phyloP scores from a whole-genome alignment of 441 rosid genomes.

The Aquilaria agallochum region DNA sequence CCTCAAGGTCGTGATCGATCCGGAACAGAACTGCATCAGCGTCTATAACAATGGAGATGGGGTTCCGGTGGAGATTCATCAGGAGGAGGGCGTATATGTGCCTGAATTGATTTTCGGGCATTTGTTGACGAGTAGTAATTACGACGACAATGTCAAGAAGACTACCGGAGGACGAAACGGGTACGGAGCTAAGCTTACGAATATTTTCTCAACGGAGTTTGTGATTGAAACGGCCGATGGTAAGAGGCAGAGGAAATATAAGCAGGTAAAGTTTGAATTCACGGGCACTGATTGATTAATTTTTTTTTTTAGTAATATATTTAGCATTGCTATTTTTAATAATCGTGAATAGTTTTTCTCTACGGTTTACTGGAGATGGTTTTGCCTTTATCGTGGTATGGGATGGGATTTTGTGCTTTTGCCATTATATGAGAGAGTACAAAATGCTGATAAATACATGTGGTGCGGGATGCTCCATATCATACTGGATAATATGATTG shows the following conservation, averaged over 20 bases:
- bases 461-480: too few relatives aligned
- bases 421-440: too few relatives aligned
- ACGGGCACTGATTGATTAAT: too few relatives aligned
- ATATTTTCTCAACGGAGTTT: conserved; percentile 85
- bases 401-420: too few relatives aligned
- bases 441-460: not conserved
- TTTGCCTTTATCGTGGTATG: too few relatives aligned
- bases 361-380: too few relatives aligned
- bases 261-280: conserved; percentile 50
- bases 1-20: conserved; percentile 68
- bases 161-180: conserved; percentile 98
- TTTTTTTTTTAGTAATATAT: too few relatives aligned
- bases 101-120: conserved; percentile 96
- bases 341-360: too few relatives aligned
- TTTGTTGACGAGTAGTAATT: conserved; percentile 85
- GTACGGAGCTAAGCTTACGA: conserved; percentile 92
- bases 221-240: conserved; percentile 91
- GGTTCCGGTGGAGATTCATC: conserved; percentile 89
- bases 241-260: conserved; percentile 66
- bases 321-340: too few relatives aligned
- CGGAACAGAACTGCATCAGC: conserved; percentile 59
- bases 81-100: conserved; percentile 86
- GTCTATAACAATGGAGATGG: conserved; percentile 91
- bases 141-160: conserved; percentile 79
- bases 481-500: too few relatives aligned